Base-by-base conservation (phyloP, 2,329 filamentous ascomycete genomes). In the Trichoderma sp. region DNA sequence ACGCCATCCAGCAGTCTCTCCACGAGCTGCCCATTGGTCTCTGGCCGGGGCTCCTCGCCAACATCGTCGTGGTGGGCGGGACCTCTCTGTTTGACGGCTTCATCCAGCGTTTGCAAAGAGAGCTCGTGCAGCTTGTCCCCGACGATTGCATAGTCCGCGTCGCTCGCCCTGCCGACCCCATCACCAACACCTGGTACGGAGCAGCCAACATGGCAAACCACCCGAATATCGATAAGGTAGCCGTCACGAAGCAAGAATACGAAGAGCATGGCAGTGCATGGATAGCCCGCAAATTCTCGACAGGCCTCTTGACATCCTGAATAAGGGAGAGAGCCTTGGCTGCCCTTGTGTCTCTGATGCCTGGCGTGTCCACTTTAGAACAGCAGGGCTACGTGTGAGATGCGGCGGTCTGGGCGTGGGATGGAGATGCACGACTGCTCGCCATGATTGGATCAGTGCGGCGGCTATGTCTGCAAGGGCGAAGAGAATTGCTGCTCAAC, bases 161-260 rank as follows among this genome's bases (percentile, higher is more conserved):
- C 1, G 88, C 87, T 3, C 84, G 86, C 59, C 89, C 92, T 1
- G 79, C 83, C 17, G 86, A 97, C 74, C 92, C 94, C 0, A 84
- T 97, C 71, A 89, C 87, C 27, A 92, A 89, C 71, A 93, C 91
- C 0, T 99, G 94, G 94, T 80, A 88, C 13, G 95, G 95, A 17
- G 94, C 90, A n/a, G 91, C 91, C 25, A 86, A 88, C 68, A 82
- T 97, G 67, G 93, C 93, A 1, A 86, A 81, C 60, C 89, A 94
- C 73, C 83, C 84, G 50, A 84, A 91, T 45, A 82, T 96, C 61
- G 85, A 89, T 69, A 84, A 85, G 58, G 79, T 93, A 13, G 85
- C 88, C 2, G 91, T 97, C n/a, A 95, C 92, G 0, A 92, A 92
- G 76, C 86, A 91, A 70, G 93, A 99, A 76, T 99, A 99, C 77